Percentiles rank a stretch among this genome's conserved stretches.
phyloP scores from a whole-genome alignment of 140 eudicot species.

The Cichorium intybus region DNA sequence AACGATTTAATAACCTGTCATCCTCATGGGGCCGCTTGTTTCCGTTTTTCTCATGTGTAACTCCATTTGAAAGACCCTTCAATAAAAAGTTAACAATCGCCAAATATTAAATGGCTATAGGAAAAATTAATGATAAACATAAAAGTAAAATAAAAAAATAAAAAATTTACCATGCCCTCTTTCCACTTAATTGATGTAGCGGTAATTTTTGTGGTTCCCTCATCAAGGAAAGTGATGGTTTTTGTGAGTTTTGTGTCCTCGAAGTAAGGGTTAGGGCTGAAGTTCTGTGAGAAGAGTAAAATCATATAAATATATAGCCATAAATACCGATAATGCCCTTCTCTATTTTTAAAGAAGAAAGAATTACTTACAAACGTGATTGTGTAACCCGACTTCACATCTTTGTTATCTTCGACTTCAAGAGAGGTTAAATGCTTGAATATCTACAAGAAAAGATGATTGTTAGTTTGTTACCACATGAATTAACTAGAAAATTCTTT shows the following conservation, averaged over 20 bases:
- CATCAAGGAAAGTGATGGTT: slow-evolving; percentile 79
- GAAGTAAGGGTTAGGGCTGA: slow-evolving; percentile 75
- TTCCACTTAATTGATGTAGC: slow-evolving; percentile 94
- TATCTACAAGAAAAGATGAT: slow-evolving; percentile 37
- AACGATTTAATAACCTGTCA: slow-evolving; percentile 53
- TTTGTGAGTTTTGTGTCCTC: slow-evolving; percentile 81
- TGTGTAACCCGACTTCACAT: slow-evolving; percentile 88
- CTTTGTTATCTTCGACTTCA: slow-evolving; percentile 87
- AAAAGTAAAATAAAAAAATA: neutral
- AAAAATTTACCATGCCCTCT: slow-evolving; percentile 71
- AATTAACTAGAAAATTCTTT: neutral
- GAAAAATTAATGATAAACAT: neutral
- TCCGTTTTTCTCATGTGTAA: slow-evolving; percentile 70
- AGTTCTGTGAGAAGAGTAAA: slow-evolving; percentile 43
- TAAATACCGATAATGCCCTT: no score
- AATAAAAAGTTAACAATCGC: neutral
- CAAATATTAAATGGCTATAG: neutral
- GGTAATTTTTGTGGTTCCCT: slow-evolving; percentile 67
- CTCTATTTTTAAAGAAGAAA: neutral
- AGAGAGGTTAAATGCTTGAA: slow-evolving; percentile 76
- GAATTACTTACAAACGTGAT: slow-evolving; percentile 72
- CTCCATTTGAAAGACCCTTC: slow-evolving; percentile 73
- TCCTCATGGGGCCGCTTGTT: slow-evolving; percentile 76
- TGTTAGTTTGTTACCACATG: slow-evolving; percentile 3
- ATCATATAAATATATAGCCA: neutral